Conservation (phyloP, 2,329 filamentous ascomycete species). For the Fusarium sp. region DNA sequence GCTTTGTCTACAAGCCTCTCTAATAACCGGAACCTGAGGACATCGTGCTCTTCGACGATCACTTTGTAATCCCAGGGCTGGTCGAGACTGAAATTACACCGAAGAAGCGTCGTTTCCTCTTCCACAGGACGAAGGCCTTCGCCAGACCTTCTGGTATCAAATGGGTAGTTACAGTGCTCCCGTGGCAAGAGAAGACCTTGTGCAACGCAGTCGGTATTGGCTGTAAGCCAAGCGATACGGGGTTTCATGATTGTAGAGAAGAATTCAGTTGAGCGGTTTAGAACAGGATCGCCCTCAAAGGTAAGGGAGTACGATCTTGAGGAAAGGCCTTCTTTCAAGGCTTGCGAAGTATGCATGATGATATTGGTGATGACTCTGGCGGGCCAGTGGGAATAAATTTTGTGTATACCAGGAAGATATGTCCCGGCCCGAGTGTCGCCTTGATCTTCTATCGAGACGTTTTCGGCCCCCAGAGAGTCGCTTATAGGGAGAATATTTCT, state of each 20-base stretch:
- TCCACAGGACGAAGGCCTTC: not conserved
- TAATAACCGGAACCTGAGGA: too few relatives aligned
- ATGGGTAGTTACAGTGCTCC: not conserved
- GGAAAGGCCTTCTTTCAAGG: not conserved
- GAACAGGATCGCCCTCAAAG: constrained; percentile 9
- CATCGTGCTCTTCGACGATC: not conserved
- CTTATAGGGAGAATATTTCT: not conserved
- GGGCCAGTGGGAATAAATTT: too few relatives aligned
- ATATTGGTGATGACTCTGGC: too few relatives aligned
- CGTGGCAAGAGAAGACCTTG: not conserved
- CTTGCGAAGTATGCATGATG: not conserved
- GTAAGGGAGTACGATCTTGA: not conserved
- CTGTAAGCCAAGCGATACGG: not conserved
- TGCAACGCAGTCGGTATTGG: not conserved
- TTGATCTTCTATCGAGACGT: not conserved
- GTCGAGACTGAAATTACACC: constrained; percentile 13
- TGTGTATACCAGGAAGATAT: too few relatives aligned
- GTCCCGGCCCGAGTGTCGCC: too few relatives aligned
- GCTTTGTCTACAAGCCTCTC: too few relatives aligned
- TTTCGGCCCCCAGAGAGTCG: too few relatives aligned
- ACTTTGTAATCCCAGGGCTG: constrained; percentile 1
- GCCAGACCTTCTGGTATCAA: rapidly evolving
- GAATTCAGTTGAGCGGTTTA: not conserved
- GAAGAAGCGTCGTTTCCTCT: not conserved
- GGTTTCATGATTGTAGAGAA: not conserved